Evolutionary conservation across 2,329 filamentous ascomycete genomes (phyloP).

Genomic region (Hypoxylon sp.): DNA sequence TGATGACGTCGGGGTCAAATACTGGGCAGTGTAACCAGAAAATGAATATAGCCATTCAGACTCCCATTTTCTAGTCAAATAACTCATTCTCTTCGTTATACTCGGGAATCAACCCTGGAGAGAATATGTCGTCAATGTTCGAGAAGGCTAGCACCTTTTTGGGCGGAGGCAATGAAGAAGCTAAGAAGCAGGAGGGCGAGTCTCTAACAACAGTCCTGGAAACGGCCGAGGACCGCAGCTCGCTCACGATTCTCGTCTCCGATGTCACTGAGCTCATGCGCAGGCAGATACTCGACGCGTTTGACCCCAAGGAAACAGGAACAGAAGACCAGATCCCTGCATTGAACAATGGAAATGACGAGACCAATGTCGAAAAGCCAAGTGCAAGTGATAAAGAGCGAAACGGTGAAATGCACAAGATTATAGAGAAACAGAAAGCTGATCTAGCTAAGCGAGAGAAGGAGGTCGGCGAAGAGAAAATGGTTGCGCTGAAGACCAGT

Average conservation of each 20-base stretch:
- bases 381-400: slow-evolving; percentile 17
- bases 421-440: slow-evolving; percentile 36
- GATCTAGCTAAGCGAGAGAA: slow-evolving; percentile 44
- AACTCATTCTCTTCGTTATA: not conserved
- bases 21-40: slow-evolving; percentile 9
- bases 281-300: slow-evolving; percentile 39
- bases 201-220: slow-evolving; percentile 46
- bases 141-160: slow-evolving; percentile 43
- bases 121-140: slow-evolving; percentile 43
- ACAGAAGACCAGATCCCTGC: slow-evolving; percentile 15
- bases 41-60: not conserved
- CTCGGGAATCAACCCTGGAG: not conserved
- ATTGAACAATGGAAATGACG: slow-evolving; percentile 8
- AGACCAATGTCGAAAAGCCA: slow-evolving; percentile 11
- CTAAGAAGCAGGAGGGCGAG: slow-evolving; percentile 40
- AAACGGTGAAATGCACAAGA: slow-evolving; percentile 24
- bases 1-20: slow-evolving; percentile 34
- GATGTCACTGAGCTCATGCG: slow-evolving; percentile 48
- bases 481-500: slow-evolving; percentile 45
- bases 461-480: slow-evolving; percentile 44
- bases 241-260: slow-evolving; percentile 46
- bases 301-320: slow-evolving; percentile 43
- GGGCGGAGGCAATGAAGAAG: slow-evolving; percentile 31
- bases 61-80: not conserved
- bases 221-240: slow-evolving; percentile 44